Percentiles rank a stretch among this genome's conserved stretches.
These are phyloP conservation scores for Yamadazyma sp. DNA, from an alignment of 805 yeast genomes.

Conservation along the genomic window DNA sequence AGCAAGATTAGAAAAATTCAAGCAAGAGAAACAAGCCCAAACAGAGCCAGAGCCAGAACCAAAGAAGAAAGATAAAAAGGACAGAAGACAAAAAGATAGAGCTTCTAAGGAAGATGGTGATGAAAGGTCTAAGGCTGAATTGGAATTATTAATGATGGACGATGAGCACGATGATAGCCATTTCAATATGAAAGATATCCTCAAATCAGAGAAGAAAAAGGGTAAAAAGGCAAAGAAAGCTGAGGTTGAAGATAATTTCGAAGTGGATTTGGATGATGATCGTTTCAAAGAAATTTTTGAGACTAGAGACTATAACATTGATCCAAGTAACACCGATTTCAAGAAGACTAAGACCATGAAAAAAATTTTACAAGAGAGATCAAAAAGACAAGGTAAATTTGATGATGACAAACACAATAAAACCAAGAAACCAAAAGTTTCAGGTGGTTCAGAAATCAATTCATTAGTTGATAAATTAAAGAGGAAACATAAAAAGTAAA, in stretches of 20 bases:
- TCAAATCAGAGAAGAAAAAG: conserved; percentile 67
- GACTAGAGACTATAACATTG: conserved; percentile 88
- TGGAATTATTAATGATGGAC: conserved; percentile 72
- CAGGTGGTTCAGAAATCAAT: conserved; percentile 8
- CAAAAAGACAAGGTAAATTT: conserved; percentile 28
- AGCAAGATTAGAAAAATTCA: conserved; percentile 73
- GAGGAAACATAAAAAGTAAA: conserved; percentile 28
- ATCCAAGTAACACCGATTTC: conserved; percentile 88
- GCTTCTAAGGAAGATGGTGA: conserved; percentile 13
- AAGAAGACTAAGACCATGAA: conserved; percentile 87
- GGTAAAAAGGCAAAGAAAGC: conserved; percentile 42
- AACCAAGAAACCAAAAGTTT: conserved; percentile 6
- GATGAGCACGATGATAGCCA: conserved; percentile 49
- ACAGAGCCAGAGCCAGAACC: conserved; percentile 16
- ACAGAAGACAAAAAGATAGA: conserved; percentile 21
- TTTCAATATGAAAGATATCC: conserved; percentile 74
- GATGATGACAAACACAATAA: background rate
- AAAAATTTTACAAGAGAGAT: conserved; percentile 72
- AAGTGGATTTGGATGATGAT: conserved; percentile 74
- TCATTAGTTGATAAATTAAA: conserved; percentile 51
- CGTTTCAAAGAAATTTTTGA: conserved; percentile 89
- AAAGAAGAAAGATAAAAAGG: conserved; percentile 19
- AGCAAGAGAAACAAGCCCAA: conserved; percentile 45
- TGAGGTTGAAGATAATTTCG: conserved; percentile 50
- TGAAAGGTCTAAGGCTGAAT: conserved; percentile 51